Evolutionary conservation across 2,329 filamentous ascomycete genomes (phyloP).

Genomic region (Phialophora macrospora): DNA sequence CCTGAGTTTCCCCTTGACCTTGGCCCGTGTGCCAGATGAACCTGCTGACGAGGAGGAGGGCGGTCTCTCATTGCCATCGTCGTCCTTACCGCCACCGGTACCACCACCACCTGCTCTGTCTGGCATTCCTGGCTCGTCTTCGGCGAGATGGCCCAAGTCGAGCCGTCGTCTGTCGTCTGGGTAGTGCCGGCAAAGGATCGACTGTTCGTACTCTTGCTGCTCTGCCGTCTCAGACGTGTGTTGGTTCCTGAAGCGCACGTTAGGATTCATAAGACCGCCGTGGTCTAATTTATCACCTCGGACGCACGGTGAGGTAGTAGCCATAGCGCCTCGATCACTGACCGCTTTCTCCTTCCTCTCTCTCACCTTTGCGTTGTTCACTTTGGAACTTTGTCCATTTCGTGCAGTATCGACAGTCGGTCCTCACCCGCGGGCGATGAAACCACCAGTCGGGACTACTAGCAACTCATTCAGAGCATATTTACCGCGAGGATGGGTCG

Average conservation of each 20-base stretch:
- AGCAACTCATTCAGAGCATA: not conserved
- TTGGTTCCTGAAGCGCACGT: constrained; percentile 8
- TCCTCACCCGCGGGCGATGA: not conserved
- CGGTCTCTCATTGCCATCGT: not conserved
- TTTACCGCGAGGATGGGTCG: not conserved
- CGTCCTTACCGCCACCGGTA: not conserved
- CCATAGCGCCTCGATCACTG: not conserved
- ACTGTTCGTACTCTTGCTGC: constrained; percentile 28
- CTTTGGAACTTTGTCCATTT: not conserved
- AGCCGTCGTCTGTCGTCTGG: constrained; percentile 1
- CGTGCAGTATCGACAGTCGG: not conserved
- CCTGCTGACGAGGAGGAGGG: not conserved
- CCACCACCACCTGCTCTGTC: not conserved
- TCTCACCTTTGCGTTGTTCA: not conserved
- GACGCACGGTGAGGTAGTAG: constrained; percentile 4
- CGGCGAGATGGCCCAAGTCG: constrained; percentile 16
- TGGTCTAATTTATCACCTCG: not conserved
- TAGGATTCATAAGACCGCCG: not conserved
- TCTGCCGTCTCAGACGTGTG: constrained; percentile 23
- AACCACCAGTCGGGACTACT: not conserved
- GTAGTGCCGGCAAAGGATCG: constrained; percentile 25
- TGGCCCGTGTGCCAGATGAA: constrained; percentile 3
- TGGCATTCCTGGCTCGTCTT: constrained; percentile 2
- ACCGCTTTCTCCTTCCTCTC: not conserved
- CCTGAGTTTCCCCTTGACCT: constrained; percentile 26